Evolutionary conservation across 805 yeast genomes (phyloP).

Genomic region (Lipomyces sp.): DNA sequence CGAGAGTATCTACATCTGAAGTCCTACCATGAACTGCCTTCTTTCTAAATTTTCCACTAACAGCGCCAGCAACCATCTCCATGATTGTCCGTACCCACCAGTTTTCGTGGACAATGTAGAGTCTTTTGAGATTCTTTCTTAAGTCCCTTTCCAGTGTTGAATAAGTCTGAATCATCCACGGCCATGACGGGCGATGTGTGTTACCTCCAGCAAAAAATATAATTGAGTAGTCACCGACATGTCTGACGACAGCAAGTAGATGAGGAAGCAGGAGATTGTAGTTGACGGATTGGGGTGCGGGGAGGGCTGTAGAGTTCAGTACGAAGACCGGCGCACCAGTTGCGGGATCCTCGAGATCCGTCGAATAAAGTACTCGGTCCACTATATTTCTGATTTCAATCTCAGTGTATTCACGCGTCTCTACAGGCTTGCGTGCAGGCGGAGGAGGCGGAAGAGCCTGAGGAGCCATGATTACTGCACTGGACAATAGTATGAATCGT

Average conservation of each 20-base stretch:
- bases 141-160: conserved; percentile 61
- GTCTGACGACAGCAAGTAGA: conserved; percentile 63
- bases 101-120: conserved; percentile 85
- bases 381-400: conserved; percentile 33
- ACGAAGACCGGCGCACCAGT: conserved; percentile 74
- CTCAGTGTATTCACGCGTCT: conserved; percentile 12
- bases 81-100: conserved; percentile 84
- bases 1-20: not conserved
- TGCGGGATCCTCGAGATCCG: conserved; percentile 68
- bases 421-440: not conserved
- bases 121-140: conserved; percentile 59
- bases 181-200: conserved; percentile 62
- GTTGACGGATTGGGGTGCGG: conserved; percentile 57
- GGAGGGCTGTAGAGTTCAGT: conserved; percentile 81
- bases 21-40: conserved; percentile 55
- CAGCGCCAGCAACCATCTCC: conserved; percentile 69
- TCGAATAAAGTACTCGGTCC: conserved; percentile 40
- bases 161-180: conserved; percentile 69
- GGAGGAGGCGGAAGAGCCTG: not conserved
- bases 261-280: conserved; percentile 61
- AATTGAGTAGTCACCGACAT: conserved; percentile 60
- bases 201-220: conserved; percentile 86
- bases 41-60: conserved; percentile 53
- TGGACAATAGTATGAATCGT: conserved; percentile 5
- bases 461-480: conserved; percentile 2